These are phyloP conservation scores for Rhizopus arrhizus DNA, from an alignment of 371 early-diverging fungal species.

Conservation along the genomic window DNA sequence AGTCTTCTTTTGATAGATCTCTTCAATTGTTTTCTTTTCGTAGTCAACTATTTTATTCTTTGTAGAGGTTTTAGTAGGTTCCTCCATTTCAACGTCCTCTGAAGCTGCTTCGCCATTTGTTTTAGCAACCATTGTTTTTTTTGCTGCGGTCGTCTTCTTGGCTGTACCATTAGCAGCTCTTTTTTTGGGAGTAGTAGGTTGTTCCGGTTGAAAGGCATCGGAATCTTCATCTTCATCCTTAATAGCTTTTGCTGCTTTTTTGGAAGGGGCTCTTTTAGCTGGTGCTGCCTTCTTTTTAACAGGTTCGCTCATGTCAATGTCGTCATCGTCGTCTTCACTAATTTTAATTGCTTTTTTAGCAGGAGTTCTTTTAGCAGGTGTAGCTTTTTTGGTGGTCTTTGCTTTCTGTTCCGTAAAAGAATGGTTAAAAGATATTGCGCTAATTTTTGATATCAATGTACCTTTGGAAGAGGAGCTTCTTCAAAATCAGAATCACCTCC, in stretches of 20 bases:
- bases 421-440: background rate
- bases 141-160: constrained; percentile 6
- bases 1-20: constrained; percentile 98
- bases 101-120: background rate
- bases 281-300: constrained; percentile 8
- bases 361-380: constrained; percentile 8
- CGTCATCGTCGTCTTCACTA: background rate
- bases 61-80: background rate
- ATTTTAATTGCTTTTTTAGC: background rate
- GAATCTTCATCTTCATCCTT: background rate
- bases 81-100: constrained; percentile 15
- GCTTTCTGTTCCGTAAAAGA: constrained; percentile 7
- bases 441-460: background rate
- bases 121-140: constrained; percentile 6
- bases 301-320: background rate
- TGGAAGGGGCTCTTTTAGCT: constrained; percentile 6
- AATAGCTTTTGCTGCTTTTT: background rate
- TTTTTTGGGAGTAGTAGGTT: constrained; percentile 2
- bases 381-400: constrained; percentile 12
- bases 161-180: constrained; percentile 1
- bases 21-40: constrained; percentile 73
- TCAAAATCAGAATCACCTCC: constrained; percentile 20
- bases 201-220: background rate
- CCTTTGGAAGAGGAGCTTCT: constrained; percentile 13
- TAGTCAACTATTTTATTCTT: constrained; percentile 6